These are phyloP conservation scores for Aspergillus hortae DNA, from an alignment of 2,329 filamentous ascomycete genomes.

Conservation along the genomic window DNA sequence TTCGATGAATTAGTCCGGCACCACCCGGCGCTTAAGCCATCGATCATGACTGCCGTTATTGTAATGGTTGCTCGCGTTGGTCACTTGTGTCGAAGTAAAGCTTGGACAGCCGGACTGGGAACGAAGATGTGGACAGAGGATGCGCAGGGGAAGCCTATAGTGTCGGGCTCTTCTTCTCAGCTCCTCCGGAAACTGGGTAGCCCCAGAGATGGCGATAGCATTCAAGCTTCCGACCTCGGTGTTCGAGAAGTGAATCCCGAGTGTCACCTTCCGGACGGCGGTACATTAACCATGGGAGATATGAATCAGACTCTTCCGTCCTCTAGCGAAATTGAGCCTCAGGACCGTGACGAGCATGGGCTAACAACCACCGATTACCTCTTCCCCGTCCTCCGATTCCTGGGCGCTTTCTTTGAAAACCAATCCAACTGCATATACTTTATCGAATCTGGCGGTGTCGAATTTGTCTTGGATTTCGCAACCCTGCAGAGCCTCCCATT, in stretches of 20 bases:
- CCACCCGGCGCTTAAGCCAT: constrained; percentile 75
- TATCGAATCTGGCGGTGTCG: constrained; percentile 74
- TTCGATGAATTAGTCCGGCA: constrained; percentile 96
- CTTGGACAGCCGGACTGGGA: constrained; percentile 67
- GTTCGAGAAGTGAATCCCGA: constrained; percentile 25
- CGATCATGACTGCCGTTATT: constrained; percentile 80
- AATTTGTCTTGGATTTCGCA: constrained; percentile 78
- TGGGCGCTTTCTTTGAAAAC: constrained; percentile 74
- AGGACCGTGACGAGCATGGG: constrained; percentile 49
- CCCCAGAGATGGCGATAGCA: constrained; percentile 21
- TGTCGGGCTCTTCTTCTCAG: constrained; percentile 53
- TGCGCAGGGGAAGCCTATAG: constrained; percentile 54
- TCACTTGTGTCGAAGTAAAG: constrained; percentile 67
- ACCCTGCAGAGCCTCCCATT: constrained; percentile 76
- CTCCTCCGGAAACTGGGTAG: constrained; percentile 34
- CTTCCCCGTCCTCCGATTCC: constrained; percentile 70
- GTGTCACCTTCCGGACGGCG: constrained; percentile 34
- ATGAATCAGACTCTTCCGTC: constrained; percentile 25
- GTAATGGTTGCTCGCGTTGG: constrained; percentile 83
- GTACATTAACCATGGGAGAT: constrained; percentile 31
- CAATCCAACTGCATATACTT: constrained; percentile 68
- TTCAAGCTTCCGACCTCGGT: constrained; percentile 22
- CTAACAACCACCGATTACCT: constrained; percentile 66
- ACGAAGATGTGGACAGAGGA: constrained; percentile 70
- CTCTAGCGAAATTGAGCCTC: constrained; percentile 35